A percentile compares a stretch with the other conserved stretches of the same genome.
Evolutionary conservation across 352 stramenopile species (phyloP).

Genomic region (Globisporangium emineosum): DNA sequence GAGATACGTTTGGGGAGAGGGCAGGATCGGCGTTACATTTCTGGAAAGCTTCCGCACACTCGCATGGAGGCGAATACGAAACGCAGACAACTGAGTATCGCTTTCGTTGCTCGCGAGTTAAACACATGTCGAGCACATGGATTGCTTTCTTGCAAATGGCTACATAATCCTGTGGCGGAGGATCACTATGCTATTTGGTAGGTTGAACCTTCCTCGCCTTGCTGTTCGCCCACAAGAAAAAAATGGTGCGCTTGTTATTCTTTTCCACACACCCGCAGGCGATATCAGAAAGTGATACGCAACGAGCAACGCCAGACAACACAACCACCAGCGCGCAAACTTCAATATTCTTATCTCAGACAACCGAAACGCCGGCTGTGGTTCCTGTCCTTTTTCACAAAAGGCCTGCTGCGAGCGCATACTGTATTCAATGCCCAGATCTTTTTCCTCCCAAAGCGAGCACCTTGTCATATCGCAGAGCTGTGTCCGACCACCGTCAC

Average conservation of each 20-base stretch:
- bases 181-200: background rate
- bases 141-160: constrained; percentile 10
- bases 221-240: background rate
- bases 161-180: constrained; percentile 13
- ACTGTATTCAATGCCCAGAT: background rate
- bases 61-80: background rate
- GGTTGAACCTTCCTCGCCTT: background rate
- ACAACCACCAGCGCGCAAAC: background rate
- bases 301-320: background rate
- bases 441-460: background rate
- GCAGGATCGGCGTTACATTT: background rate
- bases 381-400: background rate
- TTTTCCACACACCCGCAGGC: background rate
- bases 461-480: background rate
- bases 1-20: background rate
- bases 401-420: background rate
- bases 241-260: background rate
- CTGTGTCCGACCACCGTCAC: background rate
- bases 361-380: background rate
- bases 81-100: no score
- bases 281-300: background rate
- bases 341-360: no score
- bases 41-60: background rate
- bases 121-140: no score
- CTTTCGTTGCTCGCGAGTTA: no score